phyloP scores from a whole-genome alignment of 352 stramenopile species.

The Phytophthora pisi region DNA sequence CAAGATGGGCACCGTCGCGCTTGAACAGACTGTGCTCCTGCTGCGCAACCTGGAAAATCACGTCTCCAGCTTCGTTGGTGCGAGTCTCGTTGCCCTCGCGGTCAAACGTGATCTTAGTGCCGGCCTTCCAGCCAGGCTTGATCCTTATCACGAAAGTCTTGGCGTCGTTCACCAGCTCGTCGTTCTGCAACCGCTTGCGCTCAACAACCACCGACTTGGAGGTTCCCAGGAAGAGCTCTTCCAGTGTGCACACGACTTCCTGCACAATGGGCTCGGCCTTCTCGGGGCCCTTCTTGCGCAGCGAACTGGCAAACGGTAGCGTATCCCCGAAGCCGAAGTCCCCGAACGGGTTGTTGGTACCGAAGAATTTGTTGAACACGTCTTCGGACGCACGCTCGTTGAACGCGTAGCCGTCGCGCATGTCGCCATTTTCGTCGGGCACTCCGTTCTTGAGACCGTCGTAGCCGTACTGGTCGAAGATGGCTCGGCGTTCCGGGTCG shows the following conservation, averaged over 20 bases:
- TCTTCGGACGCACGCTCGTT: slow-evolving; percentile 91
- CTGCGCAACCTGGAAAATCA: slow-evolving; percentile 94
- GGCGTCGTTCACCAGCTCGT: slow-evolving; percentile 75
- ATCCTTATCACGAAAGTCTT: slow-evolving; percentile 91
- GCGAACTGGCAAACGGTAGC: slow-evolving; percentile 78
- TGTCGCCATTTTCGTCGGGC: slow-evolving; percentile 73
- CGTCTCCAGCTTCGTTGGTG: slow-evolving; percentile 93
- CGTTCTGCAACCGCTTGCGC: slow-evolving; percentile 79
- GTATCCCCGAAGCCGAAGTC: slow-evolving; percentile 91
- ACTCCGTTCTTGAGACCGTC: slow-evolving; percentile 93
- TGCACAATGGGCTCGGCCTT: slow-evolving; percentile 76
- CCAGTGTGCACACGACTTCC: slow-evolving; percentile 83
- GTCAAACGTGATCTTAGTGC: slow-evolving; percentile 97
- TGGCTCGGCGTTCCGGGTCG: slow-evolving; percentile 88
- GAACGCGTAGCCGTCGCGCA: slow-evolving; percentile 88
- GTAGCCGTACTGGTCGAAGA: slow-evolving; percentile 96
- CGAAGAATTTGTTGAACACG: slow-evolving; percentile 94
- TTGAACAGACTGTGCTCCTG: slow-evolving; percentile 85
- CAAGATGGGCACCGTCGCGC: slow-evolving; percentile 92
- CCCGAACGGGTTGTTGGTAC: slow-evolving; percentile 90
- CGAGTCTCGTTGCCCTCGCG: slow-evolving; percentile 90
- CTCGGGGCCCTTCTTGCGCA: slow-evolving; percentile 75
- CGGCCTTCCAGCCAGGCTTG: slow-evolving; percentile 94
- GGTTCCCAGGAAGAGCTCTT: slow-evolving; percentile 91
- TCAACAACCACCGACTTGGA: slow-evolving; percentile 90